Percentiles rank a stretch among this genome's conserved stretches.
phyloP scores from a whole-genome alignment of 2,329 filamentous ascomycete genomes.

The Exophiala spinifera region DNA sequence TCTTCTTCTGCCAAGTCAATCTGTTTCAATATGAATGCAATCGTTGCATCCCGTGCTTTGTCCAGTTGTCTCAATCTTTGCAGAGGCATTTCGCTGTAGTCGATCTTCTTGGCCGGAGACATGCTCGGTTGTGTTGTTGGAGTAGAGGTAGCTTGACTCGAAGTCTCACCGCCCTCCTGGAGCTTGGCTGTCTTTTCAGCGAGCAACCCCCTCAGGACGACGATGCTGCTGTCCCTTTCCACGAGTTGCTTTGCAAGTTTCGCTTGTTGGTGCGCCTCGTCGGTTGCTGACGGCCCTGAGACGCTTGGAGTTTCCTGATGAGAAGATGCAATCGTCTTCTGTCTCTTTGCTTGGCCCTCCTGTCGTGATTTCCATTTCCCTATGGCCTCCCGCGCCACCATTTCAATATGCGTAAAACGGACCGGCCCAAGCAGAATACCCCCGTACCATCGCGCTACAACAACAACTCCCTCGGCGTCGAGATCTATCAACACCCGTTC shows the following conservation, averaged over 20 bases:
- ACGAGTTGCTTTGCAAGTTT: slow-evolving; percentile 41
- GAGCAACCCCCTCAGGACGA: slow-evolving; percentile 45
- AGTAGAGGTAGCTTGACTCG: background rate
- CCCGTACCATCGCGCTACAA: slow-evolving; percentile 56
- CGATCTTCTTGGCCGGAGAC: slow-evolving; percentile 33
- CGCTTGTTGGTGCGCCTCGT: slow-evolving; percentile 33
- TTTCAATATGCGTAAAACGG: slow-evolving; percentile 53
- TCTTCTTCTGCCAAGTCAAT: slow-evolving; percentile 51
- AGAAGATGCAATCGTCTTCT: slow-evolving; percentile 28
- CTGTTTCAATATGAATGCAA: slow-evolving; percentile 51
- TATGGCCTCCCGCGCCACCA: slow-evolving; percentile 48
- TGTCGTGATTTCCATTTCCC: slow-evolving; percentile 36
- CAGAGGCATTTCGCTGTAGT: slow-evolving; percentile 41
- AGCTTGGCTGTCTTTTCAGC: slow-evolving; percentile 37
- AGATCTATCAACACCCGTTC: slow-evolving; percentile 46
- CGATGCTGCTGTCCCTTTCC: slow-evolving; percentile 49
- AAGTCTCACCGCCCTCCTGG: background rate
- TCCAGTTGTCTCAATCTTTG: slow-evolving; percentile 46
- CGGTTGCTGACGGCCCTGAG: slow-evolving; percentile 29
- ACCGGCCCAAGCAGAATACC: slow-evolving; percentile 53
- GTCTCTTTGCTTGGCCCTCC: slow-evolving; percentile 33
- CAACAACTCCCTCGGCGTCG: slow-evolving; percentile 45
- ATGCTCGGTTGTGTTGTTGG: background rate
- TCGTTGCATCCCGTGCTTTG: slow-evolving; percentile 53
- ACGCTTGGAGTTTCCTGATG: too few species aligned